A percentile compares a stretch with the other conserved stretches of the same genome.
These are phyloP conservation scores for Venturia aucupariae DNA, from an alignment of 2,329 filamentous ascomycete genomes.

Conservation along the genomic window DNA sequence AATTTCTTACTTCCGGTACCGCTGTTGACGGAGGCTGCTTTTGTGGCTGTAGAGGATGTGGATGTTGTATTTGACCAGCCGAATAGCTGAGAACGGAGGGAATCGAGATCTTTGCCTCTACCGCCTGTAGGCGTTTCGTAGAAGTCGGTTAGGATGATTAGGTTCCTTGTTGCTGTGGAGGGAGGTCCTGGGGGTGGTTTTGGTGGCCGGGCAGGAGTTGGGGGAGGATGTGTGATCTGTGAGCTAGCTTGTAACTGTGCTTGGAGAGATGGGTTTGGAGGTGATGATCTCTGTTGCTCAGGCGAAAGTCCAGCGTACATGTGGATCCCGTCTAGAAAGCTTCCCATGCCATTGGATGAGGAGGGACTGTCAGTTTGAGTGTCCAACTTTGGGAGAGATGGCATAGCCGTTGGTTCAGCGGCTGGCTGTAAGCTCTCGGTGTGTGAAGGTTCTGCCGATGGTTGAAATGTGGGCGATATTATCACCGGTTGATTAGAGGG, in stretches of 20 bases:
- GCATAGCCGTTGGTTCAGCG: neutral
- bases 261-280: neutral
- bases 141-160: neutral
- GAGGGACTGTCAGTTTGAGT: neutral
- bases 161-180: neutral
- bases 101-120: neutral
- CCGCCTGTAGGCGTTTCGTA: neutral
- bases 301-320: neutral
- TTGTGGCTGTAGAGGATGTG: slow-evolving; percentile 1
- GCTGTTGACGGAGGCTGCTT: slow-evolving; percentile 4
- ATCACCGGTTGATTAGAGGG: neutral
- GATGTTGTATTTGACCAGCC: slow-evolving; percentile 8
- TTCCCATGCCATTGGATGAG: neutral
- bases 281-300: neutral
- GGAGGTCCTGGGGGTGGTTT: slow-evolving; percentile 31
- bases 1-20: neutral
- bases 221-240: slow-evolving; percentile 20
- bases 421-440: slow-evolving; percentile 15
- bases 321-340: neutral
- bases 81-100: slow-evolving; percentile 5
- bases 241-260: neutral
- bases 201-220: slow-evolving; percentile 40
- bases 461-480: slow-evolving; percentile 5
- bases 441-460: slow-evolving; percentile 3
- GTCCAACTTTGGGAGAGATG: neutral